Conservation (phyloP, 805 yeast species). For the Metschnikowia aberdeeniae region DNA sequence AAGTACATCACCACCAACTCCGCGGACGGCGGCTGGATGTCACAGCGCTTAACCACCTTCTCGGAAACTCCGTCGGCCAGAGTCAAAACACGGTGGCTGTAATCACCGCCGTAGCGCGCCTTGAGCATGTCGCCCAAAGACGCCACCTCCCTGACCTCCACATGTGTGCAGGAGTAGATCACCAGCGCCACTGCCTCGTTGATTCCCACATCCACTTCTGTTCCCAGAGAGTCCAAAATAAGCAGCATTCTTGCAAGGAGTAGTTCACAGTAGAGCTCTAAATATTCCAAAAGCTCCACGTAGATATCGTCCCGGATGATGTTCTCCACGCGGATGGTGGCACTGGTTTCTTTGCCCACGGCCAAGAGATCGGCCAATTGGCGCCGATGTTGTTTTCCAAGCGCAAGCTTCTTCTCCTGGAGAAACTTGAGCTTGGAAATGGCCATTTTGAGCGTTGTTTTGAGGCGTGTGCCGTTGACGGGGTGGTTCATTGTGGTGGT, state of each 20-base stretch:
- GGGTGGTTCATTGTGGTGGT: constrained; percentile 20
- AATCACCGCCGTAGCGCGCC: constrained; percentile 65
- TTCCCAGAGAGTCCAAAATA: constrained; percentile 41
- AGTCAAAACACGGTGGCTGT: constrained; percentile 50
- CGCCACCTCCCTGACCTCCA: constrained; percentile 71
- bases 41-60: constrained; percentile 60
- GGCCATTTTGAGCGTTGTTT: constrained; percentile 58
- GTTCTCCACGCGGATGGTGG: constrained; percentile 78
- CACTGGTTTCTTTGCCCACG: constrained; percentile 75
- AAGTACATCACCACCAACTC: constrained; percentile 67
- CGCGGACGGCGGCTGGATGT: constrained; percentile 61
- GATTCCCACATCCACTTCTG: constrained; percentile 54
- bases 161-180: constrained; percentile 63
- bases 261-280: constrained; percentile 81
- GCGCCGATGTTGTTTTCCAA: constrained; percentile 71
- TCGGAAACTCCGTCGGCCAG: constrained; percentile 54
- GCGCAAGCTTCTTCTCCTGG: constrained; percentile 70
- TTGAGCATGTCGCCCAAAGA: constrained; percentile 59
- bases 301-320: constrained; percentile 78
- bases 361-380: constrained; percentile 65
- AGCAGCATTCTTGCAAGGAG: constrained; percentile 69
- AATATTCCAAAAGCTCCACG: constrained; percentile 70
- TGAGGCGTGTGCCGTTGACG: constrained; percentile 34
- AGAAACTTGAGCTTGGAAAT: constrained; percentile 64
- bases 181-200: constrained; percentile 72